Evolutionary conservation across 2,329 filamentous ascomycete genomes (phyloP).

Genomic region (Ophiostoma himal-ulmi): DNA sequence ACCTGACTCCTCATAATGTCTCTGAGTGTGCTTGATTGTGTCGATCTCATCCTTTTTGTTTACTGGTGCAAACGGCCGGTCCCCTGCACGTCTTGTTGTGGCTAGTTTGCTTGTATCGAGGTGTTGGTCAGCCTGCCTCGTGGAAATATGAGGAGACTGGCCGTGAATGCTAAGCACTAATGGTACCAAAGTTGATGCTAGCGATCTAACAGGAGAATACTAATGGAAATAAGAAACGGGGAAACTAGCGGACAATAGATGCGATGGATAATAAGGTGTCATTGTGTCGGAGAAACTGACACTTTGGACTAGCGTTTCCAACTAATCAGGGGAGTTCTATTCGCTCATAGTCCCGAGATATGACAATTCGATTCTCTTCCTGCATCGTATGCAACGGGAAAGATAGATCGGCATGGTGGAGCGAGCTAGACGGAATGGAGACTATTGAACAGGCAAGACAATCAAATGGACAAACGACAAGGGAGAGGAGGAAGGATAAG

Average conservation of each 20-base stretch:
- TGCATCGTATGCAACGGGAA: neutral
- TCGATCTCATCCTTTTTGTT: neutral
- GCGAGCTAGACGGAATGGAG: neutral
- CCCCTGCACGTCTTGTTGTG: neutral
- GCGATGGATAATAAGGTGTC: neutral
- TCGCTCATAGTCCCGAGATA: neutral
- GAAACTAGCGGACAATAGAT: neutral
- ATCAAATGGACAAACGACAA: neutral
- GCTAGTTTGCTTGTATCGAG: neutral
- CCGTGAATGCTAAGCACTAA: neutral
- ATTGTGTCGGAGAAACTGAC: neutral
- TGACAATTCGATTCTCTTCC: neutral
- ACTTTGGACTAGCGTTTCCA: neutral
- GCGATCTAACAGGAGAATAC: too few relatives aligned
- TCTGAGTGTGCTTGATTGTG: neutral
- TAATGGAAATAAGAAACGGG: neutral
- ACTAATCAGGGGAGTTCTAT: neutral
- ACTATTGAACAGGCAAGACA: neutral
- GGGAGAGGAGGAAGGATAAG: neutral
- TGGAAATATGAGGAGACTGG: neutral
- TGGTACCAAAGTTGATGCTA: neutral
- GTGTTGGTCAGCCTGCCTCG: neutral
- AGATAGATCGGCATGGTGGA: neutral
- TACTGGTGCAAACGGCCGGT: slow-evolving; percentile 11
- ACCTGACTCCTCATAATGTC: neutral